Evolutionary conservation across 192 early-diverging fungal genomes (phyloP).

Genomic region (Rhizophagus sp.): DNA sequence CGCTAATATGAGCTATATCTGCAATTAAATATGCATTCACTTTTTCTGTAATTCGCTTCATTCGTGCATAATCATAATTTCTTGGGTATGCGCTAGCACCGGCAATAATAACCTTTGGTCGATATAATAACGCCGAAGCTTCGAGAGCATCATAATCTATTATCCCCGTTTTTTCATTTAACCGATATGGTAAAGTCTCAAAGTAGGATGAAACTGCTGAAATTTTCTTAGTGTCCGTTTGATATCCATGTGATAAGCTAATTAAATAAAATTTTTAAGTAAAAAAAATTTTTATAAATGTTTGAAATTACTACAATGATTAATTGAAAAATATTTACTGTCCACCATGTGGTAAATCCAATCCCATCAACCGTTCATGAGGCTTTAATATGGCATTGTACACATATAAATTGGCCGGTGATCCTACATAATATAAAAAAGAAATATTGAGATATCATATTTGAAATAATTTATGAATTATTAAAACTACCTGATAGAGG

Average conservation of each 20-base stretch:
- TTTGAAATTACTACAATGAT: neutral
- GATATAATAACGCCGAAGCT: constrained; percentile 76
- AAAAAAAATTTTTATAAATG: neutral
- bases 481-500: constrained; percentile 70
- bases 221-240: constrained; percentile 96
- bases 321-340: constrained; percentile 64
- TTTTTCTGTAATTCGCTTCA: constrained; percentile 83
- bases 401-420: constrained; percentile 97
- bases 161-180: constrained; percentile 84
- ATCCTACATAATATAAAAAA: constrained; percentile 50
- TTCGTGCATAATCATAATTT: constrained; percentile 90
- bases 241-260: constrained; percentile 97
- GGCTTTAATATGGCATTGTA: constrained; percentile 95
- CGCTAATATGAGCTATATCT: constrained; percentile 97
- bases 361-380: constrained; percentile 97
- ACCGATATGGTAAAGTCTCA: constrained; percentile 94
- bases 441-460: neutral
- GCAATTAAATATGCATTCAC: constrained; percentile 91
- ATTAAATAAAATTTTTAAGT: neutral
- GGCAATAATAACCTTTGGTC: constrained; percentile 96
- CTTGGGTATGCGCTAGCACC: constrained; percentile 95
- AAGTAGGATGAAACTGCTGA: constrained; percentile 94
- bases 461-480: no score
- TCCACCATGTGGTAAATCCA: constrained; percentile 97
- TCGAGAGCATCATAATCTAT: constrained; percentile 94